A percentile compares a stretch with the other conserved stretches of the same genome.
Evolutionary conservation across 176 grass and related monocot species (phyloP).

Genomic region (Guadua angustifolia): DNA sequence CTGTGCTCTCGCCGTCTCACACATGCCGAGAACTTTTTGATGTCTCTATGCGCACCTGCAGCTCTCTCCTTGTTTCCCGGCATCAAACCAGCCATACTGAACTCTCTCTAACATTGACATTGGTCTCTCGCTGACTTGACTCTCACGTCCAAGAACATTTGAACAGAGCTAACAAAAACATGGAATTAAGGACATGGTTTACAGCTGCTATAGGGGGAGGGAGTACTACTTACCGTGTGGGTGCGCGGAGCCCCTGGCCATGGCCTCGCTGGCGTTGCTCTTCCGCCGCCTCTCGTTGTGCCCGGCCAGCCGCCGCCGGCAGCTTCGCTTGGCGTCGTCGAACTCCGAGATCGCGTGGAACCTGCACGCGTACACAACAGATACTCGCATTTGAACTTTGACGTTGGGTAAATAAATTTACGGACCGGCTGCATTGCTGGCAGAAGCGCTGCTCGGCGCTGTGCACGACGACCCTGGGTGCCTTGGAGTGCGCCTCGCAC

Average conservation of each 20-base stretch:
- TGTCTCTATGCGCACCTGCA: constrained; percentile 7
- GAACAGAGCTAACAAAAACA: background rate
- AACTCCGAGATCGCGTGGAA: constrained; percentile 87
- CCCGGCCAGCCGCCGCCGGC: constrained; percentile 71
- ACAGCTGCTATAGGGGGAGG: no score
- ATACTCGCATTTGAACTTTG: background rate
- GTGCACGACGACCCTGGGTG: constrained; percentile 56
- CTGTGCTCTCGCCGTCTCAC: constrained; percentile 31
- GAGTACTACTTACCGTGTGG: constrained; percentile 37
- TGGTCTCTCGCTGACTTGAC: background rate
- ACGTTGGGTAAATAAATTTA: background rate
- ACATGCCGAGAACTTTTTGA: constrained; percentile 6
- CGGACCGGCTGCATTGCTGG: constrained; percentile 92
- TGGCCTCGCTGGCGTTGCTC: constrained; percentile 69
- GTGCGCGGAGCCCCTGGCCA: constrained; percentile 55
- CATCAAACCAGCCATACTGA: constrained; percentile 40
- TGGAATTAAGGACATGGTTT: background rate
- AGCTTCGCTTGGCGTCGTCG: constrained; percentile 86
- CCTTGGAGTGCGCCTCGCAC: no score
- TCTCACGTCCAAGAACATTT: background rate
- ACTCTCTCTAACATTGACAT: background rate
- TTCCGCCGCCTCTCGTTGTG: constrained; percentile 91
- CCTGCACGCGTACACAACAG: constrained; percentile 22
- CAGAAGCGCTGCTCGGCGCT: constrained; percentile 87
- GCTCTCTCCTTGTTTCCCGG: constrained; percentile 59